Conservation (phyloP, 139 green algal genomes). For the Eudorina sp. region DNA sequence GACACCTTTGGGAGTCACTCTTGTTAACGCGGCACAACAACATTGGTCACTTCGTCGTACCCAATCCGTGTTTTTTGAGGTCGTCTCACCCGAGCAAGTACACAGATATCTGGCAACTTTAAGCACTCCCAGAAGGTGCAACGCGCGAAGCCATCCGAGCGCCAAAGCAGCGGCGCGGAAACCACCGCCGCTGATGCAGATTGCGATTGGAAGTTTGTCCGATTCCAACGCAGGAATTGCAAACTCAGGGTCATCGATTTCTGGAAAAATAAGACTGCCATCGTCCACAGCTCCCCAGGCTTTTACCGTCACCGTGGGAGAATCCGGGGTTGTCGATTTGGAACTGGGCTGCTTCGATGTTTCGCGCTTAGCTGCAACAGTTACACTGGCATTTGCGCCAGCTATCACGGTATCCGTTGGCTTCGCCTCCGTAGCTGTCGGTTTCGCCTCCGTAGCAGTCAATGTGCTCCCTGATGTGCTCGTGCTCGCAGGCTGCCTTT, state of each 20-base stretch:
- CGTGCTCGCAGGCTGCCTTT: no score
- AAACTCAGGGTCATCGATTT: slow-evolving; percentile 20
- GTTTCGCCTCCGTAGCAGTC: no score
- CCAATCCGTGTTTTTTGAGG: no score
- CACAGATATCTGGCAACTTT: slow-evolving; percentile 4
- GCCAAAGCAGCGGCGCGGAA: neutral
- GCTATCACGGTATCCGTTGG: no score
- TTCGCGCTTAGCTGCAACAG: no score
- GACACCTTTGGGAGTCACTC: no score
- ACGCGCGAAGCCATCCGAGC: slow-evolving; percentile 12
- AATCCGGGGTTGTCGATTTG: no score
- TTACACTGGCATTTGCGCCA: no score
- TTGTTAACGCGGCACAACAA: no score
- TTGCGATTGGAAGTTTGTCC: neutral
- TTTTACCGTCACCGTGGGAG: neutral
- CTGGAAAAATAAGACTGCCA: slow-evolving; percentile 1
- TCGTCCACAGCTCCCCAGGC: neutral
- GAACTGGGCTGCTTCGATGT: no score
- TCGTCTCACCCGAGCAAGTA: neutral
- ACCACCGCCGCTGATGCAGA: slow-evolving; percentile 34
- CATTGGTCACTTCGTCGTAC: no score
- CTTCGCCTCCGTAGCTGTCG: neutral
- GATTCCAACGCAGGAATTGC: neutral
- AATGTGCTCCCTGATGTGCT: no score
- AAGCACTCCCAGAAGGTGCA: slow-evolving; percentile 18